Conservation (phyloP, 768 basidiomycete genomes). For the Dentipellis sp. region DNA sequence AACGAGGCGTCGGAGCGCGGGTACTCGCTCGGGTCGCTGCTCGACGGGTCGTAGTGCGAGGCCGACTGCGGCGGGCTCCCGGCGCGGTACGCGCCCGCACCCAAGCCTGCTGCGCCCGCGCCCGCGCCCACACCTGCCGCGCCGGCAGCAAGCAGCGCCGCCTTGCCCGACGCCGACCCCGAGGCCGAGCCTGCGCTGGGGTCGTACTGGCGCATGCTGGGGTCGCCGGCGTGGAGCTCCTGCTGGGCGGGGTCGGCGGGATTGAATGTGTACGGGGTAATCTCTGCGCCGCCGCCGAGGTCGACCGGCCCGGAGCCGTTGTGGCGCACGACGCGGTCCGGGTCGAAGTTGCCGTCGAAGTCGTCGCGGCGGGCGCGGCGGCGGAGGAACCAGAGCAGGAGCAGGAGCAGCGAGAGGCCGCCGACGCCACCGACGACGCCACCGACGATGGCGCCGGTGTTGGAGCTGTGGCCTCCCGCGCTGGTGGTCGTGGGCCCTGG, state of each 20-base stretch:
- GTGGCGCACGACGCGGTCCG: conserved; percentile 30
- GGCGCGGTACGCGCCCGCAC: background rate
- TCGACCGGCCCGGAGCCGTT: conserved; percentile 13
- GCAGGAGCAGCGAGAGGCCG: conserved; percentile 17
- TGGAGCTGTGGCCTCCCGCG: background rate
- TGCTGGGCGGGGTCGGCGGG: conserved; percentile 16
- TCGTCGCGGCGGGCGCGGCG: conserved; percentile 26
- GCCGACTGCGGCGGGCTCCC: background rate
- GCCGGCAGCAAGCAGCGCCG: conserved; percentile 16
- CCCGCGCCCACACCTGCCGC: conserved; percentile 10
- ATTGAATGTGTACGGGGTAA: conserved; percentile 13
- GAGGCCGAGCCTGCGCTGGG: too few species aligned
- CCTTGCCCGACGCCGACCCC: background rate
- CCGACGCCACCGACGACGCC: conserved; percentile 19
- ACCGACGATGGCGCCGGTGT: conserved; percentile 22
- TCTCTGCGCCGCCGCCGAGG: conserved; percentile 10
- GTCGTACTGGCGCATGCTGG: conserved; percentile 21
- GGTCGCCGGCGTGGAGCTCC: conserved; percentile 4
- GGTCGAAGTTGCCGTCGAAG: conserved; percentile 43
- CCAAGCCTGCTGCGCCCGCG: conserved; percentile 8
- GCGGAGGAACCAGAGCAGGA: conserved; percentile 22
- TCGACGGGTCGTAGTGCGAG: background rate
- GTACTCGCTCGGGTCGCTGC: conserved; percentile 2
- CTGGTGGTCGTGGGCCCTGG: conserved; percentile 10
- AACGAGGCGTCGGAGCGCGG: conserved; percentile 6